Percentiles rank a stretch among this genome's conserved stretches.
Evolutionary conservation across 1,284 basidiomycete species (phyloP).

Genomic region (Leccinum pachyderme): DNA sequence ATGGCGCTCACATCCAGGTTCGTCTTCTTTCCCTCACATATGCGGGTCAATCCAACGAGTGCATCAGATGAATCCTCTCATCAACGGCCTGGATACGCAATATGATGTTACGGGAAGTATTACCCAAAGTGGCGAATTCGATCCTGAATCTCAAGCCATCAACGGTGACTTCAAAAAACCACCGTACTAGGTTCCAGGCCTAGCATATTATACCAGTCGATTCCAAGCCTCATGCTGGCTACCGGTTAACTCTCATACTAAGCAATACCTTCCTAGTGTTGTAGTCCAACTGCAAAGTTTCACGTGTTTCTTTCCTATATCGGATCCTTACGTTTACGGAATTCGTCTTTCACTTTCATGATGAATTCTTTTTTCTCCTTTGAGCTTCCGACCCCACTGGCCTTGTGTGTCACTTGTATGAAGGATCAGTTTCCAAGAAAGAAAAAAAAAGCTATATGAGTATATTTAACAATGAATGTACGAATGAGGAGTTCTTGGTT

Average conservation of each 20-base stretch:
- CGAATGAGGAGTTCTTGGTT: not conserved
- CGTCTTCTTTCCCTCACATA: slow-evolving; percentile 1
- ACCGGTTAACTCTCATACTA: not conserved
- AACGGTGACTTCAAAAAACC: slow-evolving; percentile 62
- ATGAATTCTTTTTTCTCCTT: not conserved
- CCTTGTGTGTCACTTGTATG: not conserved
- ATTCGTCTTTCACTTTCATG: not conserved
- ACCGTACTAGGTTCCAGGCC: slow-evolving; percentile 41
- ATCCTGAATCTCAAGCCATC: slow-evolving; percentile 56
- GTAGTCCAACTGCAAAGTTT: not conserved
- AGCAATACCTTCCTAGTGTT: not conserved
- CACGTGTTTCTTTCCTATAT: not conserved
- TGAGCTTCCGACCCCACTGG: not conserved
- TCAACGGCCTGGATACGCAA: slow-evolving; percentile 42
- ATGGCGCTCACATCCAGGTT: slow-evolving; percentile 54
- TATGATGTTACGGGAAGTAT: slow-evolving; percentile 55
- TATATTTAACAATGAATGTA: not conserved
- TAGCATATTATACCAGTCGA: not conserved
- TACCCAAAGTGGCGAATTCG: slow-evolving; percentile 42
- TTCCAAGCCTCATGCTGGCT: not conserved
- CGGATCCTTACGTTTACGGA: not conserved
- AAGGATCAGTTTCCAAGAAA: not conserved
- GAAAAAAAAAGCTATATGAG: not conserved
- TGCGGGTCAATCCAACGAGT: not conserved
- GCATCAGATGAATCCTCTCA: slow-evolving; percentile 57